Conservation (phyloP, 805 yeast genomes). For the Blastobotrys mokoenaii region DNA sequence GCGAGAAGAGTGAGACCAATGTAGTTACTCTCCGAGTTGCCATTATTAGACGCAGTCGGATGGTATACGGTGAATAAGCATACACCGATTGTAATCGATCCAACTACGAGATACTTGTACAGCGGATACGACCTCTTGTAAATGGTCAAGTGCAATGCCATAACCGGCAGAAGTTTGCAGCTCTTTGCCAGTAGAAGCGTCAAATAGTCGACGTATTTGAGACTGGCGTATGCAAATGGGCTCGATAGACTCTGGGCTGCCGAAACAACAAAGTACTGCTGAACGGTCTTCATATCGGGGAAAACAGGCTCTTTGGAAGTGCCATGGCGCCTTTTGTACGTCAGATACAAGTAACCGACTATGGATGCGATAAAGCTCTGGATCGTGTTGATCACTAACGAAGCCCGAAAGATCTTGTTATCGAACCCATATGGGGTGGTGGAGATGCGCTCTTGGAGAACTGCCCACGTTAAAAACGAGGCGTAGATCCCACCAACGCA, state of each 20-base stretch:
- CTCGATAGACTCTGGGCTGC: conserved; percentile 71
- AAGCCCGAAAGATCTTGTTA: conserved; percentile 53
- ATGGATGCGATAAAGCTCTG: conserved; percentile 69
- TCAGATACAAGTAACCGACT: conserved; percentile 56
- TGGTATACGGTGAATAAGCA: conserved; percentile 59
- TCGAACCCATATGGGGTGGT: conserved; percentile 62
- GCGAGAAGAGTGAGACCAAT: conserved; percentile 56
- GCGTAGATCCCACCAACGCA: conserved; percentile 65
- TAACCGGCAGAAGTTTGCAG: conserved; percentile 91
- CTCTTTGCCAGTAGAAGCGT: conserved; percentile 83
- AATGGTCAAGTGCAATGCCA: conserved; percentile 66
- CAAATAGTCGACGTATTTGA: conserved; percentile 77
- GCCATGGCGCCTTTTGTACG: conserved; percentile 14
- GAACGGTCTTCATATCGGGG: conserved; percentile 23
- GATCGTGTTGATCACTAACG: conserved; percentile 64
- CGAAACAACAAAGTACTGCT: conserved; percentile 46
- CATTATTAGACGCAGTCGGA: conserved; percentile 19
- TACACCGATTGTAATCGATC: conserved; percentile 76
- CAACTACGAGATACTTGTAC: conserved; percentile 72
- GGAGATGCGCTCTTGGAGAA: conserved; percentile 81
- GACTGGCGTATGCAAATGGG: conserved; percentile 72
- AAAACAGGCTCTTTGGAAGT: conserved; percentile 18
- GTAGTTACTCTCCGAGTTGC: conserved; percentile 23
- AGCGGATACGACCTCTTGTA: conserved; percentile 66
- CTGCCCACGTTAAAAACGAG: conserved; percentile 86